phyloP scores from a whole-genome alignment of 768 basidiomycete genomes.

The Amanita brunnescens region DNA sequence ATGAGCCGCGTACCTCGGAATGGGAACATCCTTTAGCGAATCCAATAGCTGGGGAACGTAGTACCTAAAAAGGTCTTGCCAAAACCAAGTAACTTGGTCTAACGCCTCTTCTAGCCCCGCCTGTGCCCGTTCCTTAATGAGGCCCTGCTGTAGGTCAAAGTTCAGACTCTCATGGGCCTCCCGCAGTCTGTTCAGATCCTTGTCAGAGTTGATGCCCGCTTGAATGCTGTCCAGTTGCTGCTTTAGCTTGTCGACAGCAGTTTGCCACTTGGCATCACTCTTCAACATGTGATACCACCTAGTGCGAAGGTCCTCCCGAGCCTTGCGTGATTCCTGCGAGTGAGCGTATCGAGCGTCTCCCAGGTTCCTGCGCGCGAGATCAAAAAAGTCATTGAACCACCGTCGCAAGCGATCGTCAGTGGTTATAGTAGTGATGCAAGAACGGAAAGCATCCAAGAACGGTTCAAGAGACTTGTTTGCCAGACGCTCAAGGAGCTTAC shows the following conservation, averaged over 20 bases:
- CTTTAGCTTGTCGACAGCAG: conserved; percentile 37
- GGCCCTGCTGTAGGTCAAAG: conserved; percentile 36
- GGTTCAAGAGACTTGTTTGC: conserved; percentile 44
- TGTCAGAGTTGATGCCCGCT: conserved; percentile 36
- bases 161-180: conserved; percentile 41
- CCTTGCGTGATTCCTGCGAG: conserved; percentile 35
- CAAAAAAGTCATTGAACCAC: conserved; percentile 50
- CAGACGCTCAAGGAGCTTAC: conserved; percentile 42
- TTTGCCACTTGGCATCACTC: conserved; percentile 45
- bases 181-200: conserved; percentile 37
- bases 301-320: conserved; percentile 34
- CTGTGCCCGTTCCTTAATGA: conserved; percentile 25
- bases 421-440: conserved; percentile 39
- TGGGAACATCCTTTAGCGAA: conserved; percentile 53
- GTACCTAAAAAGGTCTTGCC: conserved; percentile 75
- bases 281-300: conserved; percentile 46
- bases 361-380: conserved; percentile 35
- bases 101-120: conserved; percentile 42
- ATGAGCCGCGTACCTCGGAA: conserved; percentile 43
- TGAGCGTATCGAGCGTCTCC: conserved; percentile 43
- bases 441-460: conserved; percentile 32
- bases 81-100: conserved; percentile 66
- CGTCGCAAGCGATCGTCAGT: conserved; percentile 42
- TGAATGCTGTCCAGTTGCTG: conserved; percentile 36
- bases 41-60: conserved; percentile 54